Evolutionary conservation across 495 filamentous ascomycete species (phyloP), one percentile per base, ranked within the genome.

Genomic region (Xanthoparmelia taractica): DNA sequence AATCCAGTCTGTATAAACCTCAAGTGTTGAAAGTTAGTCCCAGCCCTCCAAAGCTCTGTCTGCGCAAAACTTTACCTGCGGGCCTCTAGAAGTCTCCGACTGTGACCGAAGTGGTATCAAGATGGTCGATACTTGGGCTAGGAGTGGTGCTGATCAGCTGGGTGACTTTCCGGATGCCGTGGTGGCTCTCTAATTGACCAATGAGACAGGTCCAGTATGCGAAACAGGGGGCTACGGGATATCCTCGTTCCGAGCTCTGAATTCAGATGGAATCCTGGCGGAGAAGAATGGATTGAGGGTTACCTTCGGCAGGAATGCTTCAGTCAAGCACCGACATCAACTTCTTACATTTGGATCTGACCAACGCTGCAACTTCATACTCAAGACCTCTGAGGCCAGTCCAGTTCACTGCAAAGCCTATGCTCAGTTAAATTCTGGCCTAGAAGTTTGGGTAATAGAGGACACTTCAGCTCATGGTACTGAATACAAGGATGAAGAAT

Each of bases 401-500:
- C 57, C 57, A 4, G 12, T 59, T 20, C 57, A 59, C 23, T 59
- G 57, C 57, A 59, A 43, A 43, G 4, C 45, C 8, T 59, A 29
- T 13, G 38, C 38, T 8, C 57, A 59, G 20, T 25, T 59, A 4
- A 59, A 43, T n/a, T 59, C 57, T 10, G 57, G 57, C n/a, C 0
- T 13, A 0, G 15, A 41, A 8, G n/a, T 59, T 18, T 31, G 38
- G 36, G 33, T 59, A 13, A 41, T 59, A 29, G 36, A 59, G 2
- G 57, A 45, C 18, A 59, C 25, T 6, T 59, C 57, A 3, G 13
- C 10, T 8, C 2, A 29, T 33, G 57, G 57, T 18, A 43, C 57
- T 8, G 23, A 33, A 27, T 59, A 59, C 29, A 8, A 25, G 31
- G 38, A 59, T n/a, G 57, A 29, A 45, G 36, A 57, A 12, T 23